Evolutionary conservation across 345 rosid genomes (phyloP).

Genomic region (Garcia nutans): DNA sequence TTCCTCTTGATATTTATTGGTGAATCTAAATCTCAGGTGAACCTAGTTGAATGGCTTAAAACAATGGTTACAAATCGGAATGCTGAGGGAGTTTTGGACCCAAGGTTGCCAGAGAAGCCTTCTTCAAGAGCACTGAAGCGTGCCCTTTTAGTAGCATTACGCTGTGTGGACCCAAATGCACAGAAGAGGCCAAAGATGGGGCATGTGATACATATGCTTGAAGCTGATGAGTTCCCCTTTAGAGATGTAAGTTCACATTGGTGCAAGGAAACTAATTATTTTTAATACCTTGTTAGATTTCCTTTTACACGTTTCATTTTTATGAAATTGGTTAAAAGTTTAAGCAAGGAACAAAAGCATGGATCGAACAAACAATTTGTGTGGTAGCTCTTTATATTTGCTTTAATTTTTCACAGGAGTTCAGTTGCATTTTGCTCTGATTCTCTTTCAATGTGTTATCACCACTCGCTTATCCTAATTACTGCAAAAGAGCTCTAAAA

Average conservation of each 20-base stretch:
- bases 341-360: neutral
- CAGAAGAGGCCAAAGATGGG: slow-evolving; percentile 96
- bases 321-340: neutral
- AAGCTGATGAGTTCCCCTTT: slow-evolving; percentile 84
- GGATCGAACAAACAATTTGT: neutral
- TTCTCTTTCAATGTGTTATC: neutral
- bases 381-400: neutral
- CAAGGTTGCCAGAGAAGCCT: slow-evolving; percentile 74
- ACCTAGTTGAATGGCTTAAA: slow-evolving; percentile 94
- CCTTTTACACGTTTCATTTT: neutral
- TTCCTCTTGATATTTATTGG: slow-evolving; percentile 4
- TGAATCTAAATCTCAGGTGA: slow-evolving; percentile 49
- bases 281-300: slow-evolving; percentile 4
- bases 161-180: slow-evolving; percentile 95
- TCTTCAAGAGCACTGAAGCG: slow-evolving; percentile 81
- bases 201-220: slow-evolving; percentile 95
- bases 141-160: slow-evolving; percentile 80
- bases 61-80: slow-evolving; percentile 78
- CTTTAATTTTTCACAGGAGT: neutral
- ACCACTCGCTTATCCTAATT: neutral
- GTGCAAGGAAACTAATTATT: neutral
- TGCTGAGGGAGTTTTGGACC: slow-evolving; percentile 83
- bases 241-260: slow-evolving; percentile 52
- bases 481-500: neutral
- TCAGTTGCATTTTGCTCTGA: neutral